Evolutionary conservation across 2,329 filamentous ascomycete species (phyloP).

Genomic region (Phialophora chinensis): DNA sequence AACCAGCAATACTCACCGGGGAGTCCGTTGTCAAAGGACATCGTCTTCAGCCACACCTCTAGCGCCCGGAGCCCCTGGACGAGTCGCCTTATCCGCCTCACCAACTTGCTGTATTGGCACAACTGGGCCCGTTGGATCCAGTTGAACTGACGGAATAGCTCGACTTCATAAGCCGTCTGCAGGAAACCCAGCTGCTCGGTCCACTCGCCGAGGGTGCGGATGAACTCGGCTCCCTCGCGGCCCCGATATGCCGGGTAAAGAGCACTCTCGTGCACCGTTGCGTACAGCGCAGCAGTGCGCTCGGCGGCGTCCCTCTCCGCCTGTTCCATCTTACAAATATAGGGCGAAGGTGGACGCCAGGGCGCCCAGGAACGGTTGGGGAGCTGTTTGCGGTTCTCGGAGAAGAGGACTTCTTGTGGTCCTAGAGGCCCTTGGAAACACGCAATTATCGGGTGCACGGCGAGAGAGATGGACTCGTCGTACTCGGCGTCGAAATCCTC

Average conservation of each 20-base stretch:
- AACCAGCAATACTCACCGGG: not conserved
- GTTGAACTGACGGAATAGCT: not conserved
- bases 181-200: not conserved
- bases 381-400: not conserved
- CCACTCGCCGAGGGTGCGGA: not conserved
- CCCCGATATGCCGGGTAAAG: not conserved
- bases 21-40: not conserved
- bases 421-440: not conserved
- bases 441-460: not conserved
- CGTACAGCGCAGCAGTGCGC: not conserved
- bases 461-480: not conserved
- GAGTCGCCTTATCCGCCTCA: conserved; percentile 1
- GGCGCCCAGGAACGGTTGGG: not conserved
- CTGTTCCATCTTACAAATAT: not conserved
- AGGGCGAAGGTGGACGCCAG: not conserved
- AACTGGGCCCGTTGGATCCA: not conserved
- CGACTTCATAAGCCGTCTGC: not conserved
- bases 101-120: conserved; percentile 2
- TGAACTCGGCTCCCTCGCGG: not conserved
- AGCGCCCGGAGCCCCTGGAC: not conserved
- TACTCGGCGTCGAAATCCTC: not conserved
- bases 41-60: not conserved
- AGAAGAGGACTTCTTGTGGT: not conserved
- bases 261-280: not conserved
- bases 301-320: not conserved